Percentiles rank a stretch among this genome's conserved stretches.
phyloP scores from a whole-genome alignment of 345 rosid species.

The Aethionema arabicum region DNA sequence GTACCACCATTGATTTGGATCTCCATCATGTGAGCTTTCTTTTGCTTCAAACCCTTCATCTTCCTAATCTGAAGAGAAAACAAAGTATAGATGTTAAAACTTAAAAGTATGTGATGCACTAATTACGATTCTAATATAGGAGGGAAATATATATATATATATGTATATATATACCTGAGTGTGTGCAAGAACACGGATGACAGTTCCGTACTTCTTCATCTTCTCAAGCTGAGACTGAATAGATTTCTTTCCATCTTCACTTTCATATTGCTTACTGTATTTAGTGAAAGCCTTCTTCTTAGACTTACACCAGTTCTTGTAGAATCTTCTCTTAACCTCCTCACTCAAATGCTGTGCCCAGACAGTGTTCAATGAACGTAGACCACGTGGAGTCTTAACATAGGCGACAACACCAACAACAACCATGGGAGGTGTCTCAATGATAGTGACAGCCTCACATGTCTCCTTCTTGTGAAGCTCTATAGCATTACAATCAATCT shows the following conservation, averaged over 20 bases:
- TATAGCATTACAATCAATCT: conserved; percentile 5
- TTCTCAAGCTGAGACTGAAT: conserved; percentile 69
- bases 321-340: conserved; percentile 81
- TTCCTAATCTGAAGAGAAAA: conserved; percentile 57
- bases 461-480: conserved; percentile 98
- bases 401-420: conserved; percentile 90
- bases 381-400: conserved; percentile 74
- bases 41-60: conserved; percentile 85
- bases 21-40: conserved; percentile 90
- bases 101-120: no score
- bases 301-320: conserved; percentile 88
- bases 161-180: conserved; percentile 70
- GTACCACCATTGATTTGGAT: conserved; percentile 83
- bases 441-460: conserved; percentile 79
- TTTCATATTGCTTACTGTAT: conserved; percentile 58
- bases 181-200: conserved; percentile 78
- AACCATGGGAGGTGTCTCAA: conserved; percentile 86
- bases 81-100: neutral
- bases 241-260: conserved; percentile 64
- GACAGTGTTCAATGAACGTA: conserved; percentile 72
- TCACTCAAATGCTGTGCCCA: conserved; percentile 96
- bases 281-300: conserved; percentile 90
- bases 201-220: conserved; percentile 71
- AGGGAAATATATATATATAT: no score
- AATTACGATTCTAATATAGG: no score